phyloP scores from a whole-genome alignment of 306 rosid species.

The Luffa acutangula region DNA sequence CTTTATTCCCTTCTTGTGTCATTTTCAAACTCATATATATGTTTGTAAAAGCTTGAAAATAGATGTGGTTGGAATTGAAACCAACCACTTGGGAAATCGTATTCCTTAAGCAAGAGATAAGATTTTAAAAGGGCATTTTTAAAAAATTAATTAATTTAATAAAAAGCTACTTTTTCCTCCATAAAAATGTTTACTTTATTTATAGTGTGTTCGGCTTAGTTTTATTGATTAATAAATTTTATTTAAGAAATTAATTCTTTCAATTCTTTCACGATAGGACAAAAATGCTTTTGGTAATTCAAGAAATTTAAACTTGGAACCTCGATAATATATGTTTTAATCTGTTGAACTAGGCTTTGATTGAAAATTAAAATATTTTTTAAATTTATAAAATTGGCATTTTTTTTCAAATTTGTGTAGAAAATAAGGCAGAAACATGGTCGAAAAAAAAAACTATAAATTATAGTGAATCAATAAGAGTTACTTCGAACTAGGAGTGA shows the following conservation, averaged over 20 bases:
- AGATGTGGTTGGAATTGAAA: slow-evolving; percentile 18
- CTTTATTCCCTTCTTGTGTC: slow-evolving; percentile 20
- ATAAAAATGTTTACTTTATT: not conserved
- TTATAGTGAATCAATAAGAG: no score
- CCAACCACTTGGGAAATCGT: slow-evolving; percentile 25
- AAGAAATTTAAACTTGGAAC: no score
- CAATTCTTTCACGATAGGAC: not conserved
- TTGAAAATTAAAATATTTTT: no score
- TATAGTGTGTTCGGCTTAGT: not conserved
- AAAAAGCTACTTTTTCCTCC: not conserved
- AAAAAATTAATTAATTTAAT: not conserved
- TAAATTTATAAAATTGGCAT: no score
- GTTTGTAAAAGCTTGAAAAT: slow-evolving; percentile 5
- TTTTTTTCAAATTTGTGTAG: no score
- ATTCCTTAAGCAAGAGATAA: slow-evolving; percentile 31
- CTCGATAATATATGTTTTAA: no score
- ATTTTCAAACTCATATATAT: slow-evolving; percentile 10
- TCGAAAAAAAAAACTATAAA: no score
- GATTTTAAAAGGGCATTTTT: not conserved
- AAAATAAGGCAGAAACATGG: no score
- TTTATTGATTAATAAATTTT: not conserved
- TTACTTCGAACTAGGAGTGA: no score
- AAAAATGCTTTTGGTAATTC: no score
- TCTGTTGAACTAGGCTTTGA: no score
- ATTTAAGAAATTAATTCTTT: not conserved